Evolutionary conservation across 129 eudicot genomes (phyloP).

Genomic region (Lactuca saligna): DNA sequence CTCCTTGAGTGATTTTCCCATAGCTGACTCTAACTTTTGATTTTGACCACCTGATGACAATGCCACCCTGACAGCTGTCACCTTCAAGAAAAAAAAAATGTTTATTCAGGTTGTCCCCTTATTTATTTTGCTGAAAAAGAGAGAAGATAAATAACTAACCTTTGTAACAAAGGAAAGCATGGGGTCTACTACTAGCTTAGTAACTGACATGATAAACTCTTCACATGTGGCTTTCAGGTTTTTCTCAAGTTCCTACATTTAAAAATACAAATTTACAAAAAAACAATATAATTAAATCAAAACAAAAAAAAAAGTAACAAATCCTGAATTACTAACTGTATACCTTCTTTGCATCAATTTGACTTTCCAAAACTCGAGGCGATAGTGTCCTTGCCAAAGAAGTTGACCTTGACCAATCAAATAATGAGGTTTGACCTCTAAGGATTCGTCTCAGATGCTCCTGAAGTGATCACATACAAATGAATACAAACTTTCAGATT

Average conservation of each 20-base stretch:
- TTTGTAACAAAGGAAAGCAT: slow-evolving; percentile 95
- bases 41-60: slow-evolving; percentile 71
- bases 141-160: slow-evolving; percentile 54
- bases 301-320: background rate
- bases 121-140: slow-evolving; percentile 1
- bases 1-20: slow-evolving; percentile 76
- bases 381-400: slow-evolving; percentile 94
- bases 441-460: slow-evolving; percentile 95
- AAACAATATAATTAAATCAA: too few relatives aligned
- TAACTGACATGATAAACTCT: slow-evolving; percentile 95
- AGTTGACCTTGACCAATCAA: slow-evolving; percentile 97
- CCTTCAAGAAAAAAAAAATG: slow-evolving; percentile 39
- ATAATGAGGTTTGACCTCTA: slow-evolving; percentile 88
- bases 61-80: slow-evolving; percentile 93
- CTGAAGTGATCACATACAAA: slow-evolving; percentile 31
- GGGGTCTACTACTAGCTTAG: slow-evolving; percentile 91
- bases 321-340: slow-evolving; percentile 2
- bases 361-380: slow-evolving; percentile 97
- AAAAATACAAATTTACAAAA: background rate
- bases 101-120: background rate
- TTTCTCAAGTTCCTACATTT: slow-evolving; percentile 90
- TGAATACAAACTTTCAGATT: slow-evolving; percentile 21
- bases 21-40: slow-evolving; percentile 56
- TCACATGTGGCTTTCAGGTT: slow-evolving; percentile 92
- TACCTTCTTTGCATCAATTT: slow-evolving; percentile 99